A percentile compares a stretch with the other conserved stretches of the same genome.
Evolutionary conservation across 1,284 basidiomycete species (phyloP).

Genomic region (Bjerkandera adusta): DNA sequence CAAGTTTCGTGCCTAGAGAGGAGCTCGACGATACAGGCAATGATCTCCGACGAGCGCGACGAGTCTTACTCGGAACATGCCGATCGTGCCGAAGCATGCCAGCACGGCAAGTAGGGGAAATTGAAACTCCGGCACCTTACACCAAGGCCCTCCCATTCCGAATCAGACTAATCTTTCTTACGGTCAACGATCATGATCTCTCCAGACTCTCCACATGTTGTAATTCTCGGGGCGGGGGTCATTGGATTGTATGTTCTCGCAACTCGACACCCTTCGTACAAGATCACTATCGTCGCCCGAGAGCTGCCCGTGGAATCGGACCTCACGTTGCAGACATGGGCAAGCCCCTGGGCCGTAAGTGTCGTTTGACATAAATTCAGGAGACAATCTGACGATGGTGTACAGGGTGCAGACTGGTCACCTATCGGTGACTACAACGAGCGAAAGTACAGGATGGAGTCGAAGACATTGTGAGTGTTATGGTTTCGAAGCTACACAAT

Average conservation of each 20-base stretch:
- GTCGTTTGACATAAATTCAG: not conserved
- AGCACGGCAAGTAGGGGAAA: too few species aligned
- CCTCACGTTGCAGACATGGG: constrained; percentile 54
- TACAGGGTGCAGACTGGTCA: constrained; percentile 68
- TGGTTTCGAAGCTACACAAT: too few species aligned
- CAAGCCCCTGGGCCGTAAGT: constrained; percentile 70
- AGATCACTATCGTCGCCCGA: constrained; percentile 59
- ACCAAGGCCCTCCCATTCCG: too few species aligned
- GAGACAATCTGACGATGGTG: not conserved
- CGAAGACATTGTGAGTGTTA: constrained; percentile 40
- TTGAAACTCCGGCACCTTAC: too few species aligned
- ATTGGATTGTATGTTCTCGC: constrained; percentile 43
- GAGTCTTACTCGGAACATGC: too few species aligned
- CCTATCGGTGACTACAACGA: constrained; percentile 45
- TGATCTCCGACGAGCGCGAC: too few species aligned
- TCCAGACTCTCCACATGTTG: constrained; percentile 28
- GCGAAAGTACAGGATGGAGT: constrained; percentile 39
- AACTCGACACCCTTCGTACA: constrained; percentile 30
- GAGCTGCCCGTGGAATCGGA: constrained; percentile 60
- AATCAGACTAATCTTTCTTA: too few species aligned
- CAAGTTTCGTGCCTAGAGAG: too few species aligned
- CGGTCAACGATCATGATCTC: too few species aligned
- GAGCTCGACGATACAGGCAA: too few species aligned
- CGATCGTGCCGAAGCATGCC: too few species aligned
- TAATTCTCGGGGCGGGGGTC: constrained; percentile 54